These are phyloP conservation scores for Rhizoctonia solani DNA, from an alignment of 1,284 basidiomycete species.

Conservation along the genomic window DNA sequence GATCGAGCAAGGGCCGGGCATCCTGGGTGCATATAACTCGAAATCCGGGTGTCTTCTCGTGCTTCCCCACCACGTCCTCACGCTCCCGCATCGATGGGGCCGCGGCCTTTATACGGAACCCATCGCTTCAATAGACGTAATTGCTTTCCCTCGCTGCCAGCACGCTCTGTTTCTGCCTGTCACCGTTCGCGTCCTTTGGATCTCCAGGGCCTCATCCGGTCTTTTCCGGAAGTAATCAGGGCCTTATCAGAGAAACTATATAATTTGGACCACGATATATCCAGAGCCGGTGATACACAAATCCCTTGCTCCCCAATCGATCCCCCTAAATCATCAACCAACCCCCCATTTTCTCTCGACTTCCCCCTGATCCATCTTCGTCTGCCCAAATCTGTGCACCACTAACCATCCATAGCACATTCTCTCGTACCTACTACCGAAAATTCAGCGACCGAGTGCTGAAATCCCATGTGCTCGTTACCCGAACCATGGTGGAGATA, in stretches of 20 bases:
- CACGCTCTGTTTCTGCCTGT: conserved; percentile 7
- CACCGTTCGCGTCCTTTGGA: too few species aligned
- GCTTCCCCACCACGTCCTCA: background rate
- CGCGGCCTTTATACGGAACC: background rate
- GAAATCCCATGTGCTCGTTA: too few species aligned
- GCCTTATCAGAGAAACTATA: background rate
- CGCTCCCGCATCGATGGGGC: background rate
- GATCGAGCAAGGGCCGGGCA: background rate
- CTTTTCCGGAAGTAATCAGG: conserved; percentile 25
- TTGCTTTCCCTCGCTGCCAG: conserved; percentile 9
- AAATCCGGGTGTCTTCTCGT: background rate
- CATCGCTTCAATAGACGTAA: conserved; percentile 1
- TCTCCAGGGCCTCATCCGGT: background rate
- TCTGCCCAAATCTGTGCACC: background rate
- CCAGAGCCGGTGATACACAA: background rate
- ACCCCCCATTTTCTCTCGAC: background rate
- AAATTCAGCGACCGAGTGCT: too few species aligned
- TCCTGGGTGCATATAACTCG: background rate
- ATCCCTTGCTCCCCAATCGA: background rate
- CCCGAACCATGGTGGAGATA: too few species aligned
- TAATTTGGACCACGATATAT: background rate
- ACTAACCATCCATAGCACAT: too few species aligned
- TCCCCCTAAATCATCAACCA: too few species aligned
- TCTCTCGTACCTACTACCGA: too few species aligned
- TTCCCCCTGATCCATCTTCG: background rate